A percentile compares a stretch with the other conserved stretches of the same genome.
Evolutionary conservation across 2,329 filamentous ascomycete genomes (phyloP).

Genomic region (Cercospora zeina): DNA sequence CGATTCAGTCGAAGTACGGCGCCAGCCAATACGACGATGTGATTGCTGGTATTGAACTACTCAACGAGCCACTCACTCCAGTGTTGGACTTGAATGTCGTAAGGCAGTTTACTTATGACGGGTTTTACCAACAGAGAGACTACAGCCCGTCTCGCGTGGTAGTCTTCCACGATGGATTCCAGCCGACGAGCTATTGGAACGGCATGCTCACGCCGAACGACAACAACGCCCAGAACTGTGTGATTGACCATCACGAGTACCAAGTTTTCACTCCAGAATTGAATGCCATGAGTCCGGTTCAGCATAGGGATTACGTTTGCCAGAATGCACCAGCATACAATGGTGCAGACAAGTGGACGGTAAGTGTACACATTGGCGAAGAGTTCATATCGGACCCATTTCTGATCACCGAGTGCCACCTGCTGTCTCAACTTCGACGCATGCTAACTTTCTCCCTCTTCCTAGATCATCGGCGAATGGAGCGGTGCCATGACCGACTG

Average conservation of each 20-base stretch:
- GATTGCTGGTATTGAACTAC: slow-evolving; percentile 57
- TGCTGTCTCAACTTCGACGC: background rate
- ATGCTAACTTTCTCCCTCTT: background rate
- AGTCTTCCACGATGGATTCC: slow-evolving; percentile 62
- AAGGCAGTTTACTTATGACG: slow-evolving; percentile 58
- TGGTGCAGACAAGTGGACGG: slow-evolving; percentile 62
- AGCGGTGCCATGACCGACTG: slow-evolving; percentile 66
- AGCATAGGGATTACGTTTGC: slow-evolving; percentile 61
- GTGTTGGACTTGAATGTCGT: slow-evolving; percentile 49
- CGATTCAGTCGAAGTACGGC: slow-evolving; percentile 60
- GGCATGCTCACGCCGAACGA: slow-evolving; percentile 57
- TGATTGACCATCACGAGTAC: slow-evolving; percentile 69
- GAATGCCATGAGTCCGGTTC: slow-evolving; percentile 51
- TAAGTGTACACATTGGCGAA: background rate
- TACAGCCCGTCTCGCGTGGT: slow-evolving; percentile 45
- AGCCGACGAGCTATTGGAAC: slow-evolving; percentile 59
- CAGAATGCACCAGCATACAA: slow-evolving; percentile 52
- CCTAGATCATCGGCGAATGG: slow-evolving; percentile 64
- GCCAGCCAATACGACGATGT: slow-evolving; percentile 57
- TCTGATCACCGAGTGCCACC: too few relatives aligned
- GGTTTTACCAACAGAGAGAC: slow-evolving; percentile 48
- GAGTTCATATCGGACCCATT: too few relatives aligned
- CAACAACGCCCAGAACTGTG: slow-evolving; percentile 55
- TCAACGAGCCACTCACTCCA: slow-evolving; percentile 59
- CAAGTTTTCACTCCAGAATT: slow-evolving; percentile 60